Conservation (phyloP, 352 stramenopile species). For the Peronospora belbahrii region DNA sequence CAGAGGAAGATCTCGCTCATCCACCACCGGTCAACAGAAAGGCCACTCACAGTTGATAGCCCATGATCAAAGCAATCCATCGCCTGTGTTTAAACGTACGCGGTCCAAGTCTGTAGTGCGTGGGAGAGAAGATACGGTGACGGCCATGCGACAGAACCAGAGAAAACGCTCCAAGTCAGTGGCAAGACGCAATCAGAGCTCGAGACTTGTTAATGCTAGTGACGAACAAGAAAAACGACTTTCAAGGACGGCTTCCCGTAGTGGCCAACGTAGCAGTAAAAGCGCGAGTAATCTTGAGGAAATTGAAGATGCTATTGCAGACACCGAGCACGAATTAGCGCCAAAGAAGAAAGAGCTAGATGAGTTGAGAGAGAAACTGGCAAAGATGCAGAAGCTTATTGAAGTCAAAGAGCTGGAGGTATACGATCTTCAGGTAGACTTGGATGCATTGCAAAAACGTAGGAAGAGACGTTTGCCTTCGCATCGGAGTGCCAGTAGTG, state of each 20-base stretch:
- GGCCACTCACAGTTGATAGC: not conserved
- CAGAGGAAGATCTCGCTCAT: constrained; percentile 27
- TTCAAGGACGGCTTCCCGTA: constrained; percentile 1
- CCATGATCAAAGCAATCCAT: constrained; percentile 9
- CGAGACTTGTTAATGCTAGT: constrained; percentile 2
- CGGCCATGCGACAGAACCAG: constrained; percentile 13
- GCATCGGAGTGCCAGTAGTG: constrained; percentile 7
- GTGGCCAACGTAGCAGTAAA: constrained; percentile 17
- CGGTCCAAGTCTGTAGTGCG: constrained; percentile 39
- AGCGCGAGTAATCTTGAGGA: constrained; percentile 23
- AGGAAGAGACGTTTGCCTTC: constrained; percentile 26
- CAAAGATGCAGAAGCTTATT: constrained; percentile 30
- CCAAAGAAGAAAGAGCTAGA: constrained; percentile 41
- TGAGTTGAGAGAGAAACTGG: constrained; percentile 30
- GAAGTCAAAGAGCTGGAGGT: constrained; percentile 57
- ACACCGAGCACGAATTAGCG: constrained; percentile 32
- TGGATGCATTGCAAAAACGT: constrained; percentile 56
- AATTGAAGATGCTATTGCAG: constrained; percentile 46
- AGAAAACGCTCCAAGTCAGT: constrained; percentile 31
- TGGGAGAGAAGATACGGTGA: constrained; percentile 16
- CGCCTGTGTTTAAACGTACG: constrained; percentile 21
- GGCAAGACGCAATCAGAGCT: constrained; percentile 15
- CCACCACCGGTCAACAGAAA: not conserved
- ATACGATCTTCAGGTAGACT: constrained; percentile 51
- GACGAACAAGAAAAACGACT: constrained; percentile 17